phyloP scores from a whole-genome alignment of 257 asterid genomes.

The Fraxinus quadrangulata region DNA sequence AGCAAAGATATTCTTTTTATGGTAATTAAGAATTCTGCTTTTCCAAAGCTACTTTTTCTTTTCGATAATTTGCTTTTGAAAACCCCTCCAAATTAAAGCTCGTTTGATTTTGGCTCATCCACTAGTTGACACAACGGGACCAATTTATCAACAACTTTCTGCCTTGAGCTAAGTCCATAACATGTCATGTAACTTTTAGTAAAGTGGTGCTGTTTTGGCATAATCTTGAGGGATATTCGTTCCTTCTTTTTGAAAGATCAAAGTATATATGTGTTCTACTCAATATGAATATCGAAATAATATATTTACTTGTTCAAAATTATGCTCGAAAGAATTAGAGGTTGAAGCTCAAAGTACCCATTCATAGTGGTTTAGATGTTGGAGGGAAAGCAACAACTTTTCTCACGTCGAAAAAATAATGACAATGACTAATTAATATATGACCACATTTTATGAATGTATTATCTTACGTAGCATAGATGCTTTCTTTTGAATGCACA shows the following conservation, averaged over 20 bases:
- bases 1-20: neutral
- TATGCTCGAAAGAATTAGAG: neutral
- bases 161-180: neutral
- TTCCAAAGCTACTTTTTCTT: neutral
- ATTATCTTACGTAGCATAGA: neutral
- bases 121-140: neutral
- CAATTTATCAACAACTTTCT: conserved; percentile 7
- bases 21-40: neutral
- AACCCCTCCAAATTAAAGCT: neutral
- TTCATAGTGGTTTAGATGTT: neutral
- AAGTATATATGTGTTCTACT: too few relatives aligned
- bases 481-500: neutral
- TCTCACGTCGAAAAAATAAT: neutral
- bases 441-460: neutral
- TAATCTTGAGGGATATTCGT: neutral
- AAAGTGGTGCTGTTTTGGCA: neutral
- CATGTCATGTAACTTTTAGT: neutral
- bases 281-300: neutral
- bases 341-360: neutral
- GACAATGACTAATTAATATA: neutral
- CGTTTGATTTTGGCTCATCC: neutral
- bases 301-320: too few relatives aligned
- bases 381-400: neutral
- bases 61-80: neutral
- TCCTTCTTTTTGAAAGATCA: too few relatives aligned